These are phyloP conservation scores for Rhodotorula kratochvilovae DNA, from an alignment of 768 basidiomycete species.

Conservation along the genomic window DNA sequence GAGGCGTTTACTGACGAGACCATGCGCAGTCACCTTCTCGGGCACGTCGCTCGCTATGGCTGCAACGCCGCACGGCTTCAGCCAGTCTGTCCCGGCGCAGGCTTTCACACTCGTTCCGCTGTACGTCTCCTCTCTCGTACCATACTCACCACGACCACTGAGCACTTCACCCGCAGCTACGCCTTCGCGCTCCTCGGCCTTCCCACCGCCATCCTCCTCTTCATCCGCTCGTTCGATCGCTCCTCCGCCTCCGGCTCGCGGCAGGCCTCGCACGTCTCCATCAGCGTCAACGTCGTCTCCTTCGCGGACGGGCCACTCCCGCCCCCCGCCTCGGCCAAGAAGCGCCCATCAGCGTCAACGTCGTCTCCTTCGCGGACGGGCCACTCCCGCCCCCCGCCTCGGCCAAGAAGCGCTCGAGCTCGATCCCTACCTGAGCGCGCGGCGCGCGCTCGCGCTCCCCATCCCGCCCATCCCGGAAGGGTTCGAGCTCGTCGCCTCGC, in stretches of 20 bases:
- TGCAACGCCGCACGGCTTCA: neutral
- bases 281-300: neutral
- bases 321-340: neutral
- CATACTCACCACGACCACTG: too few relatives aligned
- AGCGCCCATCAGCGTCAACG: neutral
- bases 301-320: neutral
- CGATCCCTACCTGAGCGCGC: neutral
- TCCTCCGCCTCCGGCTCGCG: neutral
- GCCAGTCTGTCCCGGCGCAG: neutral
- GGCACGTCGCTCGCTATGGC: neutral
- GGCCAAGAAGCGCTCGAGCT: too few relatives aligned
- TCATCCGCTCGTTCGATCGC: neutral
- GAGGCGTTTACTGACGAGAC: neutral
- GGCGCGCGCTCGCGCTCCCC: neutral
- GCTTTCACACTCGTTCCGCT: constrained; percentile 3
- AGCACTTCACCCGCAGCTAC: neutral
- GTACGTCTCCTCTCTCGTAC: neutral
- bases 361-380: neutral
- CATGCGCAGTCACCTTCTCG: constrained; percentile 1
- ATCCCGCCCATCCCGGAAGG: too few relatives aligned
- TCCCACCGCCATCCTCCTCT: neutral
- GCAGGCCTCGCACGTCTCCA: neutral
- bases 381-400: neutral
- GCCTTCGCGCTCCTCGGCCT: constrained; percentile 2
- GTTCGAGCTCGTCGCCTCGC: neutral